Evolutionary conservation across 2,329 filamentous ascomycete genomes (phyloP).

Genomic region (Colletotrichum sp.): DNA sequence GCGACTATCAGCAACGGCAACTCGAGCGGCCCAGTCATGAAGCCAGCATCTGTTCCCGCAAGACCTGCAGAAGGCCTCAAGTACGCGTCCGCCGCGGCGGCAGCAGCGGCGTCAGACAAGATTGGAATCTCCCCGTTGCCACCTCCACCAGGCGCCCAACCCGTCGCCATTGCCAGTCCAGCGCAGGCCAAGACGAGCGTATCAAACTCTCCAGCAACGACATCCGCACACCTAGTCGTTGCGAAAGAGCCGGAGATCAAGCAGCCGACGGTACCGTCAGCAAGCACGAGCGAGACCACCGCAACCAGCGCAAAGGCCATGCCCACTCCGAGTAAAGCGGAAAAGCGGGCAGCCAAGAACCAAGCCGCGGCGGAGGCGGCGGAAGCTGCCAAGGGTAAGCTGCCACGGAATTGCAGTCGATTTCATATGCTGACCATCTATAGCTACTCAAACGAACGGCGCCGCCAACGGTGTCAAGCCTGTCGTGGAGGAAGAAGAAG

Average conservation of each 20-base stretch:
- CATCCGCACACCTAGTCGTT: constrained; percentile 51
- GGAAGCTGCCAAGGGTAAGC: constrained; percentile 51
- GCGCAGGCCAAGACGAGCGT: constrained; percentile 60
- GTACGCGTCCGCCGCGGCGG: constrained; percentile 94
- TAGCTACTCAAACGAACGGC: constrained; percentile 55
- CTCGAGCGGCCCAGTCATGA: constrained; percentile 73
- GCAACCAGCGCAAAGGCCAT: constrained; percentile 29
- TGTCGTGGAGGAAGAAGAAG: constrained; percentile 55
- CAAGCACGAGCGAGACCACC: constrained; percentile 28
- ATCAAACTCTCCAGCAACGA: constrained; percentile 58
- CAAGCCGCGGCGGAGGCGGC: constrained; percentile 44
- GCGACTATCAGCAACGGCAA: constrained; percentile 64
- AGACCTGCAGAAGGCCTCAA: constrained; percentile 90
- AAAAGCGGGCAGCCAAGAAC: constrained; percentile 51
- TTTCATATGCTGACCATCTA: background rate
- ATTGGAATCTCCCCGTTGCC: constrained; percentile 94
- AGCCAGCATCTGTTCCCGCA: constrained; percentile 86
- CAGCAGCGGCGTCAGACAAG: constrained; percentile 85
- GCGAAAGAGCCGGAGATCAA: constrained; percentile 40
- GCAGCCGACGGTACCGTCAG: constrained; percentile 31
- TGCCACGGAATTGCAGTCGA: background rate
- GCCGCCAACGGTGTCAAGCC: constrained; percentile 56
- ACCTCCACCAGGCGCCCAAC: constrained; percentile 75
- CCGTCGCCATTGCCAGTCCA: constrained; percentile 44
- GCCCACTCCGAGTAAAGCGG: constrained; percentile 35